A percentile compares a stretch with the other conserved stretches of the same genome.
Evolutionary conservation across 805 yeast genomes (phyloP).

Genomic region (Zygotorulaspora florentina): DNA sequence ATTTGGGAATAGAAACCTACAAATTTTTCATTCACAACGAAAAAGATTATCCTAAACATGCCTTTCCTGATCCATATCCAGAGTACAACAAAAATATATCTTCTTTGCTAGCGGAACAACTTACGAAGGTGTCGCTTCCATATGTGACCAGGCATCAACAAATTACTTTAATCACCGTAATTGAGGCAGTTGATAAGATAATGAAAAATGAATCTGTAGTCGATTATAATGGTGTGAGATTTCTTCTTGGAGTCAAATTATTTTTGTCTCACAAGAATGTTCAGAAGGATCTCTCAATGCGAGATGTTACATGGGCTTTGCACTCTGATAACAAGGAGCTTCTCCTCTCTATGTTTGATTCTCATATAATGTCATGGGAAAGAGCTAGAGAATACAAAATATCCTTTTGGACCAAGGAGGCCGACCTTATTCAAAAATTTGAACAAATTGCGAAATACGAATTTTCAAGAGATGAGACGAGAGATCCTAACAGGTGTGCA

Average conservation of each 20-base stretch:
- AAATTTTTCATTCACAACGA: conserved; percentile 28
- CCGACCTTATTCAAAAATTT: conserved; percentile 46
- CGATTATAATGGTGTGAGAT: conserved; percentile 60
- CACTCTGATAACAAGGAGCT: conserved; percentile 76
- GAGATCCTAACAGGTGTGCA: conserved; percentile 73
- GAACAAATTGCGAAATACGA: conserved; percentile 72
- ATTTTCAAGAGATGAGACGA: conserved; percentile 48
- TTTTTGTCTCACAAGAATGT: conserved; percentile 50
- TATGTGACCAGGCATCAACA: conserved; percentile 89
- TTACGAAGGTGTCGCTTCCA: conserved; percentile 66
- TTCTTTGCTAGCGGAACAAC: conserved; percentile 49
- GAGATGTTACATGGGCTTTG: conserved; percentile 85
- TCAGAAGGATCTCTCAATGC: conserved; percentile 57
- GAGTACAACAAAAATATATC: conserved; percentile 43
- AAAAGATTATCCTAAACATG: conserved; percentile 22
- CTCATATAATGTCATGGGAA: conserved; percentile 52
- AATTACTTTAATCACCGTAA: conserved; percentile 66
- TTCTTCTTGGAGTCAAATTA: conserved; percentile 64
- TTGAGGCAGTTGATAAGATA: conserved; percentile 59
- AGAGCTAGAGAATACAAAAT: conserved; percentile 57
- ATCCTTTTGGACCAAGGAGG: conserved; percentile 61
- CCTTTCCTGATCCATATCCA: conserved; percentile 39
- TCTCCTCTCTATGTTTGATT: conserved; percentile 43
- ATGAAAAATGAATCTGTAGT: conserved; percentile 37
- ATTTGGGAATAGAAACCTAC: conserved; percentile 26